A percentile compares a stretch with the other conserved stretches of the same genome.
These are phyloP conservation scores for Sphaerobolus stellatus DNA, from an alignment of 1,284 basidiomycete species.

Conservation along the genomic window DNA sequence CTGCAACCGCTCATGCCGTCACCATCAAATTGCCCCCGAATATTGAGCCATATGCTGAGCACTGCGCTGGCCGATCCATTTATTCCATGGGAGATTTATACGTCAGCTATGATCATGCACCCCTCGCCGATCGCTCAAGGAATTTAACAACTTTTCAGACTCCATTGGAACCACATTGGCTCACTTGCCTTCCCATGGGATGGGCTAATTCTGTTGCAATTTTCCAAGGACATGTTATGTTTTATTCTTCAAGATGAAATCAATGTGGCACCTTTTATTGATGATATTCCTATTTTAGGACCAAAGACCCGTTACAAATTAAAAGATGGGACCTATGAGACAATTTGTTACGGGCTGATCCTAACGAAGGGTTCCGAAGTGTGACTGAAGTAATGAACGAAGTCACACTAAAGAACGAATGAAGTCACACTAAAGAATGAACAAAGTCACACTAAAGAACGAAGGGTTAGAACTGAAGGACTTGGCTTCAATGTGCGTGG, in stretches of 20 bases:
- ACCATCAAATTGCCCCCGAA: constrained; percentile 19
- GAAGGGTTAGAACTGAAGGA: no score
- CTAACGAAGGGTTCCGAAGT: no score
- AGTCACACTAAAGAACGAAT: no score
- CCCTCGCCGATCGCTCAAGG: constrained; percentile 6
- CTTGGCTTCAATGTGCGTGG: no score
- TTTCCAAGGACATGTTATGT: constrained; percentile 16
- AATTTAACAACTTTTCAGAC: constrained; percentile 27
- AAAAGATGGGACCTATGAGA: not conserved
- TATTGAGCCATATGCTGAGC: constrained; percentile 30
- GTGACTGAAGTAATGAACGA: no score
- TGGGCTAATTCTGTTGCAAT: constrained; percentile 28
- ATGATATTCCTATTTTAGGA: constrained; percentile 3
- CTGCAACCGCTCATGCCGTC: not conserved
- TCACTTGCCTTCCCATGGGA: constrained; percentile 24
- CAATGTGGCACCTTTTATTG: constrained; percentile 31
- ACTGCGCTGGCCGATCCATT: constrained; percentile 32
- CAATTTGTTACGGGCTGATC: no score
- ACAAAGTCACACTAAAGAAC: no score
- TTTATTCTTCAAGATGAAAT: constrained; percentile 30
- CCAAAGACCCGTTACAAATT: constrained; percentile 12
- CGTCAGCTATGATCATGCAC: constrained; percentile 25
- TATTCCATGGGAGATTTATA: constrained; percentile 32
- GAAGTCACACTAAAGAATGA: no score
- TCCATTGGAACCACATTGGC: constrained; percentile 2